Percentiles rank a stretch among this genome's conserved stretches.
Evolutionary conservation across 768 basidiomycete genomes (phyloP).

Genomic region (Agrocybe pediades): DNA sequence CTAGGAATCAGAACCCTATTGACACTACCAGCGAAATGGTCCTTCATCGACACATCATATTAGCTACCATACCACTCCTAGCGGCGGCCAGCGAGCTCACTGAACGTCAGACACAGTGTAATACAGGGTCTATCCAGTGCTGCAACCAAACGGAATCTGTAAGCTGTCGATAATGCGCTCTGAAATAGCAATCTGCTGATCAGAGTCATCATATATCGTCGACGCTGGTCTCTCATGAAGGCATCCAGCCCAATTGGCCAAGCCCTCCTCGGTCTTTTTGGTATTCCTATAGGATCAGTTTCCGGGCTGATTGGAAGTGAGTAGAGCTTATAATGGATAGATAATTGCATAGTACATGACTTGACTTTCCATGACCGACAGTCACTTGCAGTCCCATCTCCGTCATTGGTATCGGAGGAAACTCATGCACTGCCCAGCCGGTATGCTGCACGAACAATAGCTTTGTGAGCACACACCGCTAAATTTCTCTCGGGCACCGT

Average conservation of each 20-base stretch:
- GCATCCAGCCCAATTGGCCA: conserved; percentile 1
- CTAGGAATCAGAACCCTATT: too few relatives aligned
- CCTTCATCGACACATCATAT: too few relatives aligned
- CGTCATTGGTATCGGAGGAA: conserved; percentile 23
- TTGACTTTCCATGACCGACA: too few relatives aligned
- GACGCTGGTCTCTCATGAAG: neutral
- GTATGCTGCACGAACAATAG: conserved; percentile 30
- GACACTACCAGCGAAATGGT: too few relatives aligned
- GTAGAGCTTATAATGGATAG: neutral
- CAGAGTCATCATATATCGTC: neutral
- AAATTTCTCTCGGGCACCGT: neutral
- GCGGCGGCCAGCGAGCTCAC: neutral
- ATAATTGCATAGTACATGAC: neutral
- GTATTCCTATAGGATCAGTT: conserved; percentile 16
- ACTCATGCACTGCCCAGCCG: conserved; percentile 24
- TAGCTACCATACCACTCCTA: neutral
- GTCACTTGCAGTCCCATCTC: conserved; percentile 28
- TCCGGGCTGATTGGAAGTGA: conserved; percentile 10
- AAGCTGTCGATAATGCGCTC: too few relatives aligned
- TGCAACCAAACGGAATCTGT: conserved; percentile 23
- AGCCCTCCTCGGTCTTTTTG: conserved; percentile 26
- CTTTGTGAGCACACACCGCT: conserved; percentile 19
- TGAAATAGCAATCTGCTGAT: too few relatives aligned
- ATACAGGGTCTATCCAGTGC: conserved; percentile 28
- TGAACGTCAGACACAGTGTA: conserved; percentile 18